A percentile compares a stretch with the other conserved stretches of the same genome.
These are phyloP conservation scores for Calocybe gambosa DNA, from an alignment of 1,284 basidiomycete species.

Conservation along the genomic window DNA sequence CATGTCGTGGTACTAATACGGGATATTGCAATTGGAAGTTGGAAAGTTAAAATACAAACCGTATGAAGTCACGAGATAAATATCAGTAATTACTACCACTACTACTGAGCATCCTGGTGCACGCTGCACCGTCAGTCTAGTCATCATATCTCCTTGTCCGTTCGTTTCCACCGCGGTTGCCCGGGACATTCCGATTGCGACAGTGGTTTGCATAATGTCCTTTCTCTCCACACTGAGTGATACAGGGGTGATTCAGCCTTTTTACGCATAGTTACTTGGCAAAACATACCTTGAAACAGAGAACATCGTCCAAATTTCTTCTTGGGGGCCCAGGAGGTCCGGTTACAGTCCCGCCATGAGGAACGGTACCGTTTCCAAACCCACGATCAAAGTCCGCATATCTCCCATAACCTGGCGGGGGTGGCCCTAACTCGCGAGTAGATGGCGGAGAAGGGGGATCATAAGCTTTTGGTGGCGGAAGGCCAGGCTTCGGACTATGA, in stretches of 20 bases:
- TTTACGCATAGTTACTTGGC: background rate
- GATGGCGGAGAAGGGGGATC: conserved; percentile 73
- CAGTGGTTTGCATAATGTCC: conserved; percentile 96
- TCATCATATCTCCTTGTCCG: conserved; percentile 32
- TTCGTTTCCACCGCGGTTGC: conserved; percentile 71
- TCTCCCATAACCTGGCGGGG: conserved; percentile 86
- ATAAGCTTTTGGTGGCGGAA: conserved; percentile 73
- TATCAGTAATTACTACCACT: too few relatives aligned
- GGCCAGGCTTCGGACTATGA: conserved; percentile 63
- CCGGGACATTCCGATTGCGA: conserved; percentile 78
- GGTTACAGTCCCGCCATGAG: conserved; percentile 14
- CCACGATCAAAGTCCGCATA: conserved; percentile 77
- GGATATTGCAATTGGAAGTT: too few relatives aligned
- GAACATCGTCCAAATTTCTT: conserved; percentile 78
- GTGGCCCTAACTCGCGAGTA: conserved; percentile 78
- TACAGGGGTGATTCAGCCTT: background rate
- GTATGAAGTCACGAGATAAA: too few relatives aligned
- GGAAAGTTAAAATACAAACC: too few relatives aligned
- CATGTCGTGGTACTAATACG: conserved; percentile 56
- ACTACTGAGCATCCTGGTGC: too few relatives aligned
- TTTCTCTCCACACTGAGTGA: conserved; percentile 72
- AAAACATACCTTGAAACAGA: conserved; percentile 78
- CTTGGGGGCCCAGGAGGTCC: conserved; percentile 40
- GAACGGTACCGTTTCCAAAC: conserved; percentile 30
- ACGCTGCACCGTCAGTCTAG: too few relatives aligned